Evolutionary conservation across 1,284 basidiomycete genomes (phyloP).

Genomic region (Tilletia setariae): DNA sequence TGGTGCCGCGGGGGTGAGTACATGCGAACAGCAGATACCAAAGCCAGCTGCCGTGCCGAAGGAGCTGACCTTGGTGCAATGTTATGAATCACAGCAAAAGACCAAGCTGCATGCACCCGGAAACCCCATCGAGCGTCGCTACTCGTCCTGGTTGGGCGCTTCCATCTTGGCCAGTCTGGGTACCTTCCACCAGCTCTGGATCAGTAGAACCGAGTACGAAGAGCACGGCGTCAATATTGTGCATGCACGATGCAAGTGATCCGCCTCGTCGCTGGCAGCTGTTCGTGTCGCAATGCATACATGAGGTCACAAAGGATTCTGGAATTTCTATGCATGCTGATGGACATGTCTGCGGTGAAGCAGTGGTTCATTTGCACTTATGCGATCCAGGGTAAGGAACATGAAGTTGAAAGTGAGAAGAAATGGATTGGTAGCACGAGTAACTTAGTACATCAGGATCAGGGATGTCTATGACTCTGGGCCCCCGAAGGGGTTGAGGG

Average conservation of each 20-base stretch:
- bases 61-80: no score
- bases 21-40: no score
- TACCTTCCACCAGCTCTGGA: constrained; percentile 54
- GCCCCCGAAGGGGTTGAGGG: no score
- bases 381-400: no score
- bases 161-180: constrained; percentile 49
- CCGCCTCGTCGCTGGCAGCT: not conserved
- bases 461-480: no score
- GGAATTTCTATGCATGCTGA: not conserved
- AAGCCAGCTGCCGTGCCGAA: no score
- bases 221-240: constrained; percentile 51
- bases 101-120: constrained; percentile 52
- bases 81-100: constrained; percentile 43
- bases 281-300: not conserved
- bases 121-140: constrained; percentile 49
- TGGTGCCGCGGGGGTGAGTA: constrained; percentile 67
- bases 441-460: no score
- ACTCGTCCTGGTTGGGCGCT: constrained; percentile 51
- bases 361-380: no score
- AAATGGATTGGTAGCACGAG: no score
- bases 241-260: constrained; percentile 48
- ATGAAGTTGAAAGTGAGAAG: no score
- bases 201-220: constrained; percentile 52
- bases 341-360: no score
- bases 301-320: no score